Evolutionary conservation across 345 rosid species (phyloP), one percentile per base, ranked within the genome.

Genomic region (Pelargonium nanum): DNA sequence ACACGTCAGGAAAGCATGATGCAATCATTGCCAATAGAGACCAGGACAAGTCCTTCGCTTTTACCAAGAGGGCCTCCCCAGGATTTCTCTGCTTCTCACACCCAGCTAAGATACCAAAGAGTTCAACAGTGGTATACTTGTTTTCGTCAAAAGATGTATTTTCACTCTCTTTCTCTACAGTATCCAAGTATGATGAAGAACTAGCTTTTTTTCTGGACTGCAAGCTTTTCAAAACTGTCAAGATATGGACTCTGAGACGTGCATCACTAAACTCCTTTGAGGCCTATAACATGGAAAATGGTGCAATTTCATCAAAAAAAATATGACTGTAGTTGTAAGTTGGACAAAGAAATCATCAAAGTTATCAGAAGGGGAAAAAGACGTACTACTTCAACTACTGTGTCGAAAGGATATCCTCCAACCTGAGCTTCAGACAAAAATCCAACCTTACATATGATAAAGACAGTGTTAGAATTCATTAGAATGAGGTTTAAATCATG

Each of bases 1-100:
- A 74, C 61, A 83, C 93, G 67, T 93, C 96, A 24, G 91, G 75
- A 74, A 87, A 93, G 81, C 99, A 93, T 55, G 97, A 93, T 22
- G 97, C 99, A 71, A 89, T 77, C 83, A 90, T 84, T 56, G 92
- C 99, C 84, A 93, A 83, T 65, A 87, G 78, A 56, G 97, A 85
- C 99, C 99, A 93, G 1, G 97, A 89, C 72, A 89, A 68, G 66
- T 89, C 97, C 79, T 89, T 93, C 28, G 97, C 96, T 79, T 85
- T 93, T 59, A 64, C 68, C 75, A 93, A 72, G 69, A 93, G 94
- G 65, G 89, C 79, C 67, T 68, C 83, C 58, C 99, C 99, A 67
- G 96, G 87, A 61, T 73, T 75, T 68, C 78, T 84, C 71, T 84
- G 85, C 80, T 84, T 85, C 85, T 93, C 99, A 53, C 94, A 80